A percentile compares a stretch with the other conserved stretches of the same genome.
Evolutionary conservation across 2,329 filamentous ascomycete genomes (phyloP).

Genomic region (Ilyonectria robusta): DNA sequence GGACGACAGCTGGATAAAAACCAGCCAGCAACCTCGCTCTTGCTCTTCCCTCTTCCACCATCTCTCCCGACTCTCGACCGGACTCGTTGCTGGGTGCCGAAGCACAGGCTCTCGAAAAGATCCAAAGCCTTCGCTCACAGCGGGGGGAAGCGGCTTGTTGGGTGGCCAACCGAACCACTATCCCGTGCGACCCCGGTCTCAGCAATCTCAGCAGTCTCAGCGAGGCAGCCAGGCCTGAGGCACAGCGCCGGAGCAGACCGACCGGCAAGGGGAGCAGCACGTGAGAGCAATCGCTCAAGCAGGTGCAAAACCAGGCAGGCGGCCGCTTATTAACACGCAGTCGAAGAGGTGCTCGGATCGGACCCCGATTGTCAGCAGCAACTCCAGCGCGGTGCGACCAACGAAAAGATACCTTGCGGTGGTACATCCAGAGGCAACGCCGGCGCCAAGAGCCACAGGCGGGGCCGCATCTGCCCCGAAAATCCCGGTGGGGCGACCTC

Average conservation of each 20-base stretch:
- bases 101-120: constrained; percentile 38
- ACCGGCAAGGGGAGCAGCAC: constrained; percentile 10
- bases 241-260: constrained; percentile 4
- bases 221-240: constrained; percentile 19
- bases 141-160: constrained; percentile 31
- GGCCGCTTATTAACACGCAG: constrained; percentile 26
- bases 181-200: constrained; percentile 9
- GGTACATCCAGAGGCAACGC: constrained; percentile 1
- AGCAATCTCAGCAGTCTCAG: constrained; percentile 20
- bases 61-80: constrained; percentile 33
- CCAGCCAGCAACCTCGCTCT: constrained; percentile 13
- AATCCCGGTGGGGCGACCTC: constrained; percentile 23
- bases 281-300: constrained; percentile 20
- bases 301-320: constrained; percentile 26
- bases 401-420: constrained; percentile 26
- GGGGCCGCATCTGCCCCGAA: constrained; percentile 33
- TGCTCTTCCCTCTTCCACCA: constrained; percentile 19
- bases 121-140: constrained; percentile 33
- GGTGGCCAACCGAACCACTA: constrained; percentile 40
- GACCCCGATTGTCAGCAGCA: constrained; percentile 13
- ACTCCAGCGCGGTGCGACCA: constrained; percentile 8
- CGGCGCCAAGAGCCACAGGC: constrained; percentile 21
- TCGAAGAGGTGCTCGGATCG: constrained; percentile 20
- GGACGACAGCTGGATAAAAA: constrained; percentile 31
- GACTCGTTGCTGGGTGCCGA: constrained; percentile 39